Evolutionary conservation across 2,329 filamentous ascomycete genomes (phyloP), one percentile per base, ranked within the genome.

Genomic region (Penicillium sp.): DNA sequence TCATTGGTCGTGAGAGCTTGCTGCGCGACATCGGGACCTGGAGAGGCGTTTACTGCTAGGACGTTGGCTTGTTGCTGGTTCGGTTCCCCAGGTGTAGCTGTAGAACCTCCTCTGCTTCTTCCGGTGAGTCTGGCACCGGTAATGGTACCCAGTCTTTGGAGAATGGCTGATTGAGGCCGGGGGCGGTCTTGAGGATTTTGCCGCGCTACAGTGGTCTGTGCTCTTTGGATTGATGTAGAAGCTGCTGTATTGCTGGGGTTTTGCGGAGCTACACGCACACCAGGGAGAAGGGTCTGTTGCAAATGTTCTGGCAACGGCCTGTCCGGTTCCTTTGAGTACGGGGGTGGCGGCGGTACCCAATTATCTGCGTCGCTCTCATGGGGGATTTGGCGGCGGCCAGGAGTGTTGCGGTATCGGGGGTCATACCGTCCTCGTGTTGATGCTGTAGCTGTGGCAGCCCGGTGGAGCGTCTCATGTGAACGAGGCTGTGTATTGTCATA

Each of bases 301-400:
- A 74, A 54, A 51, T 69, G 61, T 11, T 72, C 69, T n/a, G 72
- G 72, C 7, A 74, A 62, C n/a, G 69, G 68, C 30, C 44, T 60
- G 24, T 69, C 68, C 13, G 70, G 56, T 18, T 74, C 65, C 8
- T 62, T 68, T 20, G 64, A 68, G 53, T 95, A 95, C 1, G 89
- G 89, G 3, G 90, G 90, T 8, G 90, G 90, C 5, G 90, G 90
- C 5, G 89, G 88, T 4, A 91, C 87, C 90, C 90, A 95, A 62
- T 92, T 90, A 63, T 94, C 90, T 4, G 89, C 89, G 67, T 94
- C 89, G 57, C 89, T 92, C 70, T 94, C 89, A 68, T 94, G 89
- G 4, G 89, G 89, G 60, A 90, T 80, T 63, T 92, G 87, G 38
- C 82, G 78, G 6, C 54, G 63, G 27, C 41, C 56, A 10, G 57